Conservation (phyloP, 2,329 filamentous ascomycete genomes). For the Penicillium vulpinum region DNA sequence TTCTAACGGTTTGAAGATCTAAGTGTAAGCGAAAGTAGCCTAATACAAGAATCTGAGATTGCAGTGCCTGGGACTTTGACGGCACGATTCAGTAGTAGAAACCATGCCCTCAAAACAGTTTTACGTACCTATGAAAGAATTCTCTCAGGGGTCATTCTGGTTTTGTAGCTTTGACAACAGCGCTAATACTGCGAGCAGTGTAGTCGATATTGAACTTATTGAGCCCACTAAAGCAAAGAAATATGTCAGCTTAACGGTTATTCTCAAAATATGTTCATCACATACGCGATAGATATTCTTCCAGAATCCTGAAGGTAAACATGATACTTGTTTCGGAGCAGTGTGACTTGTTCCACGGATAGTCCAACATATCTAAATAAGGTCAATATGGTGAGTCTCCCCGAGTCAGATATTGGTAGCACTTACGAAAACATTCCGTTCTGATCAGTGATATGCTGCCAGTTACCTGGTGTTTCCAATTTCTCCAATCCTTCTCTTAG, state of each 20-base stretch:
- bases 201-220: constrained; percentile 16
- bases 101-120: not conserved
- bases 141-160: not conserved
- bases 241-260: not conserved
- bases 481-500: constrained; percentile 9
- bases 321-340: constrained; percentile 12
- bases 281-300: constrained; percentile 20
- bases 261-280: not conserved
- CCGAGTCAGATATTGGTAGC: not conserved
- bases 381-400: not conserved
- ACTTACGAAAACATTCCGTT: constrained; percentile 21
- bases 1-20: no score
- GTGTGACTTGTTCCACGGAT: constrained; percentile 11
- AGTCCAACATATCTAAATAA: constrained; percentile 16
- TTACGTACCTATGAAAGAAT: no score
- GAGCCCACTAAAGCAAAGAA: constrained; percentile 8
- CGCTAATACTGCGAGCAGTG: constrained; percentile 14
- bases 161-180: constrained; percentile 12
- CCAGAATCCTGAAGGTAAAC: constrained; percentile 18
- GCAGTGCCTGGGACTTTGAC: not conserved
- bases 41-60: not conserved
- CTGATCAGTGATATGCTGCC: constrained; percentile 16
- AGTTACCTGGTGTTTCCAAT: constrained; percentile 16
- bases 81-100: not conserved
- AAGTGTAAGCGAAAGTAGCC: no score